Conservation (phyloP, 495 filamentous ascomycete species). For the Diplogelasinospora grovesii region DNA sequence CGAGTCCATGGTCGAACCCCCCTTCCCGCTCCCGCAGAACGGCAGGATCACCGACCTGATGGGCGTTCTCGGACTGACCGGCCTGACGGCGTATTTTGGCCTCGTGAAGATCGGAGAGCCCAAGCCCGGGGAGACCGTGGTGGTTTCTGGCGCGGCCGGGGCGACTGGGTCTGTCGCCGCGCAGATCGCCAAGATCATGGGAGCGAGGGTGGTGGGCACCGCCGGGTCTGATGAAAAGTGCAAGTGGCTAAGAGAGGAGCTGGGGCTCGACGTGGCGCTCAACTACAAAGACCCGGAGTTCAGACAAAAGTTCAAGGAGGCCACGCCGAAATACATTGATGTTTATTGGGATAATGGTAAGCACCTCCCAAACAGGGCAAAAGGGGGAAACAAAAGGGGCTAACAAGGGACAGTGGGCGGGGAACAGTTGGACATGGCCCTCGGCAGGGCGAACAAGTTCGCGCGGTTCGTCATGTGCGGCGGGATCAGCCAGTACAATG, state of each 20-base stretch:
- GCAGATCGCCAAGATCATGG: conserved; percentile 63
- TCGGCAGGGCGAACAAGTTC: conserved; percentile 47
- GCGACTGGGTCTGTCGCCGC: conserved; percentile 63
- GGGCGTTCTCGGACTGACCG: conserved; percentile 55
- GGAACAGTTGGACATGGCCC: conserved; percentile 55
- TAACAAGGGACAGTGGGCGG: conserved; percentile 42
- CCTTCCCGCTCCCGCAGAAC: conserved; percentile 40
- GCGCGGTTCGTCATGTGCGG: conserved; percentile 59
- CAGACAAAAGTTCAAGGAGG: conserved; percentile 47
- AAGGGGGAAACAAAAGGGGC: neutral
- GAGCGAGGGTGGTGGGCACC: conserved; percentile 54
- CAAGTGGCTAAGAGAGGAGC: conserved; percentile 49
- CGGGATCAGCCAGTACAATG: conserved; percentile 39
- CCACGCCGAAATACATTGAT: conserved; percentile 56
- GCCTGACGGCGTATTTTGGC: conserved; percentile 63
- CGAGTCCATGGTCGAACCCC: conserved; percentile 39
- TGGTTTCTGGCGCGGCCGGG: conserved; percentile 64
- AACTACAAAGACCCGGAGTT: conserved; percentile 61
- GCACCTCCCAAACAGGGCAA: neutral
- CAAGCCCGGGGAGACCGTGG: conserved; percentile 54
- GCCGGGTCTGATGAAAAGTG: conserved; percentile 61
- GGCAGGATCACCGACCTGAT: conserved; percentile 52
- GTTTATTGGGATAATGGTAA: conserved; percentile 61
- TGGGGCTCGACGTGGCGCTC: conserved; percentile 58
- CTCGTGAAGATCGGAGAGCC: conserved; percentile 53